Percentiles rank a stretch among this genome's conserved stretches.
Conservation (phyloP, 768 basidiomycete species). For the Tephrocybe sp. region DNA sequence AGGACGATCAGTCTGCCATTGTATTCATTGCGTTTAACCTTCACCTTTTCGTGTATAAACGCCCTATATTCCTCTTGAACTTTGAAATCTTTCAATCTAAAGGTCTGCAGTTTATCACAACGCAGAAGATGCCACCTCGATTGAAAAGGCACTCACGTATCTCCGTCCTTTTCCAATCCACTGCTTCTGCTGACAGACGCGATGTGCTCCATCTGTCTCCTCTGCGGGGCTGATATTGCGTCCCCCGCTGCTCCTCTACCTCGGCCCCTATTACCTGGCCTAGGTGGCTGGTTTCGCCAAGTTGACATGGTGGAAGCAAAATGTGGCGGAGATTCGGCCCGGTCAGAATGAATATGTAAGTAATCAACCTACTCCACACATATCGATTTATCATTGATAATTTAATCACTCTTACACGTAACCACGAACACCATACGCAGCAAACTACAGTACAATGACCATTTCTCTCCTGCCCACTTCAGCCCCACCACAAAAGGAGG, state of each 20-base stretch:
- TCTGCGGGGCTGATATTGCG: constrained; percentile 7
- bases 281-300: constrained; percentile 13
- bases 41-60: constrained; percentile 68
- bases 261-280: constrained; percentile 10
- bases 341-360: too few relatives aligned
- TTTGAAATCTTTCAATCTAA: constrained; percentile 57
- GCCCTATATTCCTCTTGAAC: constrained; percentile 68
- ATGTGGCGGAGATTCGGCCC: background rate
- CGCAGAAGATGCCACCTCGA: constrained; percentile 1
- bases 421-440: too few relatives aligned
- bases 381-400: too few relatives aligned
- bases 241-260: constrained; percentile 13
- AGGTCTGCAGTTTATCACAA: constrained; percentile 33
- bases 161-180: constrained; percentile 71
- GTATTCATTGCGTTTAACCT: background rate
- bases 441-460: constrained; percentile 3
- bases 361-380: too few relatives aligned
- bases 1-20: background rate
- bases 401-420: too few relatives aligned
- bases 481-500: constrained; percentile 20
- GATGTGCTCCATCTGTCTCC: constrained; percentile 58
- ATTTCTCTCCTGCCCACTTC: background rate
- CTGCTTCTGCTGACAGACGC: constrained; percentile 78
- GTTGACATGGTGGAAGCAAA: constrained; percentile 10
- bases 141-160: constrained; percentile 53